phyloP scores from a whole-genome alignment of 1,139 yeast genomes.

The Taiozyma sp. region DNA sequence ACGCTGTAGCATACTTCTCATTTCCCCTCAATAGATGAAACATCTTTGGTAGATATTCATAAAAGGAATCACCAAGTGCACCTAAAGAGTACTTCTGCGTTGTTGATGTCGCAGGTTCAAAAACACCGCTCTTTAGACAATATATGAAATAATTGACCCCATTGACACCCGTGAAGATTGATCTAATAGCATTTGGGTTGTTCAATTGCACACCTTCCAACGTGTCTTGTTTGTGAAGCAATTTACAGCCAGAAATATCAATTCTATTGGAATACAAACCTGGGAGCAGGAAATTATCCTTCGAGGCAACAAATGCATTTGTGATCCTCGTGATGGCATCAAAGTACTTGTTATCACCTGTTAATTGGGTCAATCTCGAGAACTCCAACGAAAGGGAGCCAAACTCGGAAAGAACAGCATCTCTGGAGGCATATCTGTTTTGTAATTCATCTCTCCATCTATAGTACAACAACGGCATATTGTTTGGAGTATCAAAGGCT shows the following conservation, averaged over 20 bases:
- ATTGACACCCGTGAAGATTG: slow-evolving; percentile 23
- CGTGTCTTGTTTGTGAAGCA: slow-evolving; percentile 26
- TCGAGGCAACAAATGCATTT: slow-evolving; percentile 32
- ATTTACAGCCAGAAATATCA: slow-evolving; percentile 47
- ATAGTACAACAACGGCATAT: slow-evolving; percentile 64
- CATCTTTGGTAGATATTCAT: slow-evolving; percentile 60
- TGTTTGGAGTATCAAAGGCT: slow-evolving; percentile 65
- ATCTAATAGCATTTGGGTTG: slow-evolving; percentile 28
- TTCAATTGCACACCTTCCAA: slow-evolving; percentile 27
- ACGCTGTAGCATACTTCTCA: slow-evolving; percentile 16
- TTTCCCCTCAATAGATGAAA: slow-evolving; percentile 48
- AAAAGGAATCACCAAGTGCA: slow-evolving; percentile 64
- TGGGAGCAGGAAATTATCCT: slow-evolving; percentile 29
- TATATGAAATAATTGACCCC: slow-evolving; percentile 17
- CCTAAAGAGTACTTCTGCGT: slow-evolving; percentile 38
- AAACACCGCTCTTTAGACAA: slow-evolving; percentile 24
- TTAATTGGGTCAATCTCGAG: slow-evolving; percentile 60
- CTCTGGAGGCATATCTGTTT: slow-evolving; percentile 42
- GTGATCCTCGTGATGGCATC: slow-evolving; percentile 44
- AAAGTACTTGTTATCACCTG: slow-evolving; percentile 48
- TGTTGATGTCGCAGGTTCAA: slow-evolving; percentile 12
- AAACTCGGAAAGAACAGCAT: slow-evolving; percentile 57
- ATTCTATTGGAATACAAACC: slow-evolving; percentile 40
- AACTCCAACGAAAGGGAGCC: slow-evolving; percentile 70
- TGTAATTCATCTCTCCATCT: slow-evolving; percentile 47